A percentile compares a stretch with the other conserved stretches of the same genome.
phyloP scores from a whole-genome alignment of 495 filamentous ascomycete genomes.

The Hypoxylon fragiforme region DNA sequence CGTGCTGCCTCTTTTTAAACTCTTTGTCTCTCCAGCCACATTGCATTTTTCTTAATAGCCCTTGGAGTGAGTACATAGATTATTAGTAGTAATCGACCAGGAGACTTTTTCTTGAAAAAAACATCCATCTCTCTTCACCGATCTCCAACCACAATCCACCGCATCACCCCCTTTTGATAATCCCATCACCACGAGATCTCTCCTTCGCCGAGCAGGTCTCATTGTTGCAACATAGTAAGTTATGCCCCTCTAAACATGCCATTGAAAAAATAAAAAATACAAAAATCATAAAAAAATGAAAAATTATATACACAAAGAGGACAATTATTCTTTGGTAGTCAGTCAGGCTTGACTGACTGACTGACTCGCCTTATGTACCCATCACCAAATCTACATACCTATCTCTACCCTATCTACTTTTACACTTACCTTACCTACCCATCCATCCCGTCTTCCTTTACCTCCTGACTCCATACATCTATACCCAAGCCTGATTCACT shows the following conservation, averaged over 20 bases:
- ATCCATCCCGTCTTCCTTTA: not conserved
- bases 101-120: slow-evolving; percentile 26
- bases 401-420: slow-evolving; percentile 18
- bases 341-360: no score
- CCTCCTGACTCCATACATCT: not conserved
- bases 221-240: slow-evolving; percentile 42
- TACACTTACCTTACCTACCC: slow-evolving; percentile 4
- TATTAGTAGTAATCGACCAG: slow-evolving; percentile 45
- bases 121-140: slow-evolving; percentile 37
- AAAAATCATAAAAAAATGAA: not conserved
- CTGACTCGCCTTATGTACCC: no score
- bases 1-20: slow-evolving; percentile 25
- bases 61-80: no score
- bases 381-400: no score
- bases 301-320: slow-evolving; percentile 20
- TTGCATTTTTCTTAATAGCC: slow-evolving; percentile 43
- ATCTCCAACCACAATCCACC: slow-evolving; percentile 38
- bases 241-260: not conserved
- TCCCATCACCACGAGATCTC: slow-evolving; percentile 41
- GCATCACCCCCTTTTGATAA: slow-evolving; percentile 39
- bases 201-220: slow-evolving; percentile 44
- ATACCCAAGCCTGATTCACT: slow-evolving; percentile 5
- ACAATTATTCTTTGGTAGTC: slow-evolving; percentile 22
- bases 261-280: not conserved
- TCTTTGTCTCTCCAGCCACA: slow-evolving; percentile 35